Base-by-base conservation (phyloP, 2,329 filamentous ascomycete species). In the Fusarium subglutinans region DNA sequence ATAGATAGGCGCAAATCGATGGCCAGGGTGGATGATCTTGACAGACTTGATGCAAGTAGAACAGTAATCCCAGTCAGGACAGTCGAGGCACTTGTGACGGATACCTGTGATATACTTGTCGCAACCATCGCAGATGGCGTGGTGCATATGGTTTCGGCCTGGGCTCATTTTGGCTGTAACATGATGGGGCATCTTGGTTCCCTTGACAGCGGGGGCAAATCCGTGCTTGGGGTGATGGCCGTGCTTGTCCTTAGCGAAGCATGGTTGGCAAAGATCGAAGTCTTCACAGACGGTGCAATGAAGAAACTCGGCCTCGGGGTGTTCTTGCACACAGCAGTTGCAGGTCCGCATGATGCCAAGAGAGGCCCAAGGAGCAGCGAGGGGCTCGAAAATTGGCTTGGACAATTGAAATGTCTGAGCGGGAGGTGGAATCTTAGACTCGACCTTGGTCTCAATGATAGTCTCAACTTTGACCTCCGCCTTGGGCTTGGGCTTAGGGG, bases 41-140 rank as follows among this genome's bases (percentile, higher is more conserved):
- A 94, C 92, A 75, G 88, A 90, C 77, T 87, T 84, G 66, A 94
- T 83, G 83, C 97, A 99, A 14, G 90, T 86, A 30, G 89, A 88
- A 86, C 96, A 99, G 85, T 94, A 98, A 80, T 99, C 96, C 93
- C 94, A 99, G 83, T 99, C 96, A 48, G 97, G 96, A 86, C 96
- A 99, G 81, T 94, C 92, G 74, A 98, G 87, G 82, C 96, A 99
- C 88, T 99, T 99, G 89, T 98, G 93, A 77, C 96, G 96, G 65
- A 98, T 88, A 77, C 96, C 97, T 77, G 89, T 87, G 79, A 99
- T 96, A 82, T 90, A 91, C 88, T 91, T 92, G 78, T 98, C 94
- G 82, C 97, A 99, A 45, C 94, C 94, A 85, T 99, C 96, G 80
- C 96, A 99, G 74, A 98, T 91, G 70, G 97, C 96, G 68, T 93